Evolutionary conservation across 495 filamentous ascomycete genomes (phyloP).

Genomic region (Aspergillus taichungensis): DNA sequence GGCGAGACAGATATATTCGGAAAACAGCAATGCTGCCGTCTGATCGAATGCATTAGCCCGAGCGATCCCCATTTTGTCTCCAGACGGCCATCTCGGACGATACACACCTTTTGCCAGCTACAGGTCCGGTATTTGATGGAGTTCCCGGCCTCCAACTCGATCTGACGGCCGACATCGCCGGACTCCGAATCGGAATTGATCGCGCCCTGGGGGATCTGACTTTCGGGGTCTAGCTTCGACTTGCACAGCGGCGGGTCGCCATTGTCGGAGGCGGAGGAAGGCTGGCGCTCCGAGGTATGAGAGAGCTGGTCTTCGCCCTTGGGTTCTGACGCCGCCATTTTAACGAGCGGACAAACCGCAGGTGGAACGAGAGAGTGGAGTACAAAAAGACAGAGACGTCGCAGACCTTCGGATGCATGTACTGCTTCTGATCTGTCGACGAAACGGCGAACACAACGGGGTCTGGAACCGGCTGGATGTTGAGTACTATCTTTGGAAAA

Average conservation of each 20-base stretch:
- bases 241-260: constrained; percentile 15
- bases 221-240: constrained; percentile 29
- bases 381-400: constrained; percentile 16
- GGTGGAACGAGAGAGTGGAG: constrained; percentile 26
- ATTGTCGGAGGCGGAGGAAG: constrained; percentile 18
- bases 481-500: neutral
- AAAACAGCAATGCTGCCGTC: constrained; percentile 81
- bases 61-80: neutral
- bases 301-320: constrained; percentile 8
- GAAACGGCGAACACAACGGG: neutral
- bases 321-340: constrained; percentile 31
- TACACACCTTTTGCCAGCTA: constrained; percentile 73
- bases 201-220: constrained; percentile 16
- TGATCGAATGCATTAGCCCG: constrained; percentile 19
- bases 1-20: constrained; percentile 86
- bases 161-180: constrained; percentile 56
- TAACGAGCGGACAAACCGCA: constrained; percentile 32
- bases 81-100: neutral
- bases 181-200: constrained; percentile 25
- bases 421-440: constrained; percentile 8
- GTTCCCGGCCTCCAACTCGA: constrained; percentile 66
- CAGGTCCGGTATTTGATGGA: constrained; percentile 84
- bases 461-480: neutral
- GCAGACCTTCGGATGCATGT: constrained; percentile 31
- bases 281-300: constrained; percentile 12